phyloP scores from a whole-genome alignment of 495 filamentous ascomycete species.

The Penicillium canescens region DNA sequence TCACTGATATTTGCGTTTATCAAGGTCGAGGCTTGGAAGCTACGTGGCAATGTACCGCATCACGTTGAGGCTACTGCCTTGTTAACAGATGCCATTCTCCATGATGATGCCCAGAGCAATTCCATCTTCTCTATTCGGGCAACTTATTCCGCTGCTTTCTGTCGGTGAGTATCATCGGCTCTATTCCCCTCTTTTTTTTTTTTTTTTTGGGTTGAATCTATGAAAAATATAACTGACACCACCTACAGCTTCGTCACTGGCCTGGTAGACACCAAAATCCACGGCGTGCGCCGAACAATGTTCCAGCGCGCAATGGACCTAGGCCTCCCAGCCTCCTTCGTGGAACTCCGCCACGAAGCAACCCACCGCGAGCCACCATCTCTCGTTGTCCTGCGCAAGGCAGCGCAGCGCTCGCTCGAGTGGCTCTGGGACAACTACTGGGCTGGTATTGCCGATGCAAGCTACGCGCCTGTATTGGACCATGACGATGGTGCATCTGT shows the following conservation, averaged over 20 bases:
- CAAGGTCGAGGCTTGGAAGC: slow-evolving; percentile 57
- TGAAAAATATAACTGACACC: background rate
- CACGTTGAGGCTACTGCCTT: slow-evolving; percentile 80
- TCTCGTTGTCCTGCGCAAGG: slow-evolving; percentile 64
- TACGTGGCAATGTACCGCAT: slow-evolving; percentile 76
- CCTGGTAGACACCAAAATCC: slow-evolving; percentile 73
- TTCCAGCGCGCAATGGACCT: slow-evolving; percentile 74
- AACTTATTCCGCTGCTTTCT: slow-evolving; percentile 61
- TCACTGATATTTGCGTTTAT: background rate
- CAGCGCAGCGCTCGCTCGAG: slow-evolving; percentile 64
- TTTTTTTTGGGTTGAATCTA: slow-evolving; percentile 6
- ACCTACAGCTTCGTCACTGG: slow-evolving; percentile 81
- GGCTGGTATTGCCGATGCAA: slow-evolving; percentile 36
- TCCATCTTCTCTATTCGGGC: slow-evolving; percentile 56
- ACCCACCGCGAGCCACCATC: slow-evolving; percentile 85
- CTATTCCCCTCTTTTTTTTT: no score
- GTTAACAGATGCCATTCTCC: slow-evolving; percentile 70
- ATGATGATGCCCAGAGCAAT: slow-evolving; percentile 56
- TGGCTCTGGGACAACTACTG: slow-evolving; percentile 94
- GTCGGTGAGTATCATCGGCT: slow-evolving; percentile 44
- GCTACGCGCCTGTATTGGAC: slow-evolving; percentile 1
- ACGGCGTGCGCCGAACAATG: slow-evolving; percentile 73
- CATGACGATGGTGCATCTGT: slow-evolving; percentile 15
- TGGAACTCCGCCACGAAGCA: slow-evolving; percentile 86
- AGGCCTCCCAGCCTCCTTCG: slow-evolving; percentile 78